phyloP scores from a whole-genome alignment of 352 stramenopile species.

The Pythium phragmiticola region DNA sequence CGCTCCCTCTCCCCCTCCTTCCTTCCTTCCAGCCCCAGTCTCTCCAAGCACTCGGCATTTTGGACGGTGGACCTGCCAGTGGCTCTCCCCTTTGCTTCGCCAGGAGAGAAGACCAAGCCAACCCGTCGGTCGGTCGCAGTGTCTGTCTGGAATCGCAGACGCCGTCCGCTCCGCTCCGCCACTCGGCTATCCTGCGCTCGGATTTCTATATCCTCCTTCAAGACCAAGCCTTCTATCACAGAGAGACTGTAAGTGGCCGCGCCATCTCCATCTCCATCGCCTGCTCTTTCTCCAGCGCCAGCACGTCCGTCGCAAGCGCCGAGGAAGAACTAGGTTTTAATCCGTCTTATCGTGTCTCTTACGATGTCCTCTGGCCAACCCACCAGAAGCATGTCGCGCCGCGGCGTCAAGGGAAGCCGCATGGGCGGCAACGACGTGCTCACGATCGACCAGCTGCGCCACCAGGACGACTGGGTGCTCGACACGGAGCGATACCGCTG shows the following conservation, averaged over 20 bases:
- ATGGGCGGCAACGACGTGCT: slow-evolving; percentile 85
- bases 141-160: slow-evolving; percentile 25
- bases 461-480: slow-evolving; percentile 88
- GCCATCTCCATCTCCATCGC: not conserved
- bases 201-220: slow-evolving; percentile 3
- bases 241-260: slow-evolving; percentile 14
- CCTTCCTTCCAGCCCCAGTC: slow-evolving; percentile 10
- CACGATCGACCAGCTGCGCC: slow-evolving; percentile 84
- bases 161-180: slow-evolving; percentile 8
- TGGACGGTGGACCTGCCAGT: slow-evolving; percentile 27
- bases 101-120: slow-evolving; percentile 5
- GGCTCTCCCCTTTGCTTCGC: slow-evolving; percentile 3
- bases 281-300: slow-evolving; percentile 5
- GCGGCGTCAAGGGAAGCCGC: slow-evolving; percentile 62
- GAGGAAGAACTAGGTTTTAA: slow-evolving; percentile 22
- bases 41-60: slow-evolving; percentile 27
- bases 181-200: slow-evolving; percentile 26
- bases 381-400: slow-evolving; percentile 58
- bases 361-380: slow-evolving; percentile 14
- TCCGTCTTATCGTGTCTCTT: slow-evolving; percentile 21
- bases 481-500: slow-evolving; percentile 87
- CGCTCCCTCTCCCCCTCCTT: slow-evolving; percentile 2
- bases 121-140: slow-evolving; percentile 2
- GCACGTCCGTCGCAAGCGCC: slow-evolving; percentile 2
- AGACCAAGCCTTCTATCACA: slow-evolving; percentile 8